phyloP scores from a whole-genome alignment of 768 basidiomycete species.

The Rhodosporidiobolus odoratus region DNA sequence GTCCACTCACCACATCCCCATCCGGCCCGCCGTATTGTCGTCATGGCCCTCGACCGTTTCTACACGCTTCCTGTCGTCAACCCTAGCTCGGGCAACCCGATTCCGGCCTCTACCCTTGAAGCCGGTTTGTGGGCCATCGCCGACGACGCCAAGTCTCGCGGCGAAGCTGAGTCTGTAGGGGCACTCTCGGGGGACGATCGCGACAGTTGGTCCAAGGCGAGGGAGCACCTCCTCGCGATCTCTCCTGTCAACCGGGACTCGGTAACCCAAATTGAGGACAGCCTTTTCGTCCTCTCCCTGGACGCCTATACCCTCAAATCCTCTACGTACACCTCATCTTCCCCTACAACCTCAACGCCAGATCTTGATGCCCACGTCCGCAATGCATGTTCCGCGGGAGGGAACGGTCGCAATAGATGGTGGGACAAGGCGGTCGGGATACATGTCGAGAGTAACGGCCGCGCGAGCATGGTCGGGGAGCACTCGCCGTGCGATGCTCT shows the following conservation, averaged over 20 bases:
- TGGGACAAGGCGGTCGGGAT: conserved; percentile 81
- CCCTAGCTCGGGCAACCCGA: conserved; percentile 52
- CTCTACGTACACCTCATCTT: conserved; percentile 25
- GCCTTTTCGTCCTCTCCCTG: conserved; percentile 72
- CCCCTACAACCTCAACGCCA: conserved; percentile 32
- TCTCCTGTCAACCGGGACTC: conserved; percentile 62
- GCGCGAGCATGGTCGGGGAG: conserved; percentile 82
- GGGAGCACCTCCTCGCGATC: conserved; percentile 61
- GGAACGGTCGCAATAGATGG: conserved; percentile 71
- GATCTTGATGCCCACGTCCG: conserved; percentile 69
- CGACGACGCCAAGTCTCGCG: conserved; percentile 57
- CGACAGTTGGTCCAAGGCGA: conserved; percentile 74
- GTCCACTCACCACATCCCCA: conserved; percentile 53
- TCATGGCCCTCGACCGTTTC: conserved; percentile 71
- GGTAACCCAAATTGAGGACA: conserved; percentile 63
- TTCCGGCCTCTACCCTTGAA: conserved; percentile 53
- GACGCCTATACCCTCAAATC: conserved; percentile 62
- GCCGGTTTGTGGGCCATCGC: conserved; percentile 52
- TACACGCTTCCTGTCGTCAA: conserved; percentile 69
- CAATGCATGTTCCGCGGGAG: conserved; percentile 60
- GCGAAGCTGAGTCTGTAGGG: conserved; percentile 54
- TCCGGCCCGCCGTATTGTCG: conserved; percentile 56
- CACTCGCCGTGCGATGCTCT: conserved; percentile 86
- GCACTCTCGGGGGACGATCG: conserved; percentile 72
- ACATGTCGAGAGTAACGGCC: conserved; percentile 75